Conservation (phyloP, 1,284 basidiomycete species). For the Sporisorium graminicola region DNA sequence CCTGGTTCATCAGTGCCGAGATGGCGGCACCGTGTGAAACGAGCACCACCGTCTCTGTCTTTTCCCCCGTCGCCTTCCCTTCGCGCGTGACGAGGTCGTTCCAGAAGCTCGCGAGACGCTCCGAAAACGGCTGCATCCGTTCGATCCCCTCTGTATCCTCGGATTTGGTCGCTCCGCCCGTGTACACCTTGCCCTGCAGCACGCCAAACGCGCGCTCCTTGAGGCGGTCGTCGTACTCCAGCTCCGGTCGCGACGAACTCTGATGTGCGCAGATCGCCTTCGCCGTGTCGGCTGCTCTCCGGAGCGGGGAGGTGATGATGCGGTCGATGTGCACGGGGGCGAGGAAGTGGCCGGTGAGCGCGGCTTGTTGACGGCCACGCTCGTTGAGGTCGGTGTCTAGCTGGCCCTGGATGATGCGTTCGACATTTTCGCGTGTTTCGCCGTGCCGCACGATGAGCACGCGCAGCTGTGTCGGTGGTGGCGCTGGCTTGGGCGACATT, state of each 20-base stretch:
- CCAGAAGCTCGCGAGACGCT: slow-evolving; percentile 57
- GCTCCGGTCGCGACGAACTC: slow-evolving; percentile 1
- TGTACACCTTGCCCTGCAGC: slow-evolving; percentile 60
- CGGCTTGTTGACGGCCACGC: slow-evolving; percentile 58
- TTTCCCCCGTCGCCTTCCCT: neutral
- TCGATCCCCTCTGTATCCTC: slow-evolving; percentile 64
- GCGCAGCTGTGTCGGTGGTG: slow-evolving; percentile 27
- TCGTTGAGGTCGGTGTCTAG: slow-evolving; percentile 65
- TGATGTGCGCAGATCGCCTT: slow-evolving; percentile 23
- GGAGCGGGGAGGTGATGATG: slow-evolving; percentile 60
- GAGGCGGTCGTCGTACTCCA: slow-evolving; percentile 57
- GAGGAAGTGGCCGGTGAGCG: slow-evolving; percentile 50
- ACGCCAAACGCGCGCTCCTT: slow-evolving; percentile 65
- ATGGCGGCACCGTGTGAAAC: slow-evolving; percentile 66
- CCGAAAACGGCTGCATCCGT: slow-evolving; percentile 40
- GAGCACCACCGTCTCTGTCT: slow-evolving; percentile 54
- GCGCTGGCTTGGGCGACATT: slow-evolving; percentile 1
- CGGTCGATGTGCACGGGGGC: slow-evolving; percentile 50
- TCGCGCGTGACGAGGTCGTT: slow-evolving; percentile 48
- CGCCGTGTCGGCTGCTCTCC: slow-evolving; percentile 53
- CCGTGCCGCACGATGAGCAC: slow-evolving; percentile 65
- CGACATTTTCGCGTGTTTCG: slow-evolving; percentile 66
- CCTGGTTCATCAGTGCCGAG: slow-evolving; percentile 58
- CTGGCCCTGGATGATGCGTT: slow-evolving; percentile 67
- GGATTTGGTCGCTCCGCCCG: slow-evolving; percentile 43